A percentile compares a stretch with the other conserved stretches of the same genome.
Evolutionary conservation across 768 basidiomycete species (phyloP).

Genomic region (Mycena filopes): DNA sequence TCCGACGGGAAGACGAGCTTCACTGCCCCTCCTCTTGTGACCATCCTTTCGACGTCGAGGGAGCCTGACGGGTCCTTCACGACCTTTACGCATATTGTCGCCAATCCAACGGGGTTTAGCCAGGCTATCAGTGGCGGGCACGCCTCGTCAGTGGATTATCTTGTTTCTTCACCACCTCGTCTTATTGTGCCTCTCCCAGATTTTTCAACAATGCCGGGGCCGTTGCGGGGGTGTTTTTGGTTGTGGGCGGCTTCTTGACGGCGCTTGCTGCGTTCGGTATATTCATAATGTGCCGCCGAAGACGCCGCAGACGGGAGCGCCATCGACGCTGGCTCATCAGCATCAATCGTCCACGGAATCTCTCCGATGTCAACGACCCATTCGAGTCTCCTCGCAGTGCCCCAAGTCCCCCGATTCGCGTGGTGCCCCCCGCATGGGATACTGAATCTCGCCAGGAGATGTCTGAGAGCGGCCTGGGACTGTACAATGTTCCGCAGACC

Average conservation of each 20-base stretch:
- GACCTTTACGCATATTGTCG: conserved; percentile 63
- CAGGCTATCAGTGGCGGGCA: conserved; percentile 31
- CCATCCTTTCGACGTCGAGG: conserved; percentile 57
- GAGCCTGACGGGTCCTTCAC: conserved; percentile 54
- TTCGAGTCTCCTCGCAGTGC: conserved; percentile 46
- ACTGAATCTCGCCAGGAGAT: conserved; percentile 13
- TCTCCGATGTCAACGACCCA: conserved; percentile 41
- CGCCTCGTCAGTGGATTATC: conserved; percentile 45
- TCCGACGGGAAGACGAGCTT: conserved; percentile 50
- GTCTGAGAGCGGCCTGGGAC: conserved; percentile 34
- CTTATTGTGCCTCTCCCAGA: conserved; percentile 41
- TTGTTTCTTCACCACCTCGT: background rate
- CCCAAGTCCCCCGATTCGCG: conserved; percentile 24
- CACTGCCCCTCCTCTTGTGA: conserved; percentile 58
- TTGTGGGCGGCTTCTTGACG: conserved; percentile 43
- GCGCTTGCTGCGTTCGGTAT: conserved; percentile 58
- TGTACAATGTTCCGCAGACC: conserved; percentile 8
- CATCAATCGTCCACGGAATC: conserved; percentile 46
- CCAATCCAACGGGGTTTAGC: conserved; percentile 55
- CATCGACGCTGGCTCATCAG: conserved; percentile 49
- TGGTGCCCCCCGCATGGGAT: conserved; percentile 17
- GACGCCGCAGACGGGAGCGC: conserved; percentile 50
- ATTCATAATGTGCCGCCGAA: conserved; percentile 55
- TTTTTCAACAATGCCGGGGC: conserved; percentile 77
- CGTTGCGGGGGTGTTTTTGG: conserved; percentile 80